Evolutionary conservation across 345 rosid genomes (phyloP), one percentile per base, ranked within the genome.

Genomic region (Lepidium sativum): DNA sequence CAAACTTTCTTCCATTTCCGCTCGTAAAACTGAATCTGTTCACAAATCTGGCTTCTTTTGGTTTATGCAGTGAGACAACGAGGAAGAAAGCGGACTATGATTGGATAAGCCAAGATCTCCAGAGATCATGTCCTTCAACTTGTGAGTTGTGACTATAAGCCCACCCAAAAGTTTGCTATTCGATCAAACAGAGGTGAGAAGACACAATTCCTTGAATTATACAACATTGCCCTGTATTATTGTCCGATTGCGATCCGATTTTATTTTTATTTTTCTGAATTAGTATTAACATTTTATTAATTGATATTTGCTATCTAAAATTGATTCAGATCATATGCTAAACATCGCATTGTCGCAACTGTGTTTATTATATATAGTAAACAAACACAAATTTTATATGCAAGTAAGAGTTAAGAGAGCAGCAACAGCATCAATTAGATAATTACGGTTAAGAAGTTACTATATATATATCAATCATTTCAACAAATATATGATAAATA

Each of bases 21-120:
- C 11, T 7, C 13, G 20, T 0, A 9, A 9, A 70, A 38, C 31
- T 40, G 15, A n/a, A 7, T 35, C 32, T 40, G 16, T 63, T 61
- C 42, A 21, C 16, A 60, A 13, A 23, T 23, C 25, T 23, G 21
- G 21, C 21, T 20, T 23, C 25, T 23, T 23, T 23, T 23, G 25
- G 21, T 50, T 40, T 66, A 57, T 66, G 37, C 12, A 94, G 97
- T 90, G 78, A 76, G 95, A 20, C 97, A 85, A 72, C 78, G 97
- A 79, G 99, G 97, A 25, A 80, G 96, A 40, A 94, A 94, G 69
- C 88, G 99, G 63, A 86, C 95, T 43, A 90, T 94, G 99, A 80
- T 90, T 72, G 96, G 99, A 70, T 90, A 70, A 82, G 57, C 73
- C 62, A 60, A 55, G 44, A 54, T 60, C 47, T 39, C 37, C 5